phyloP scores from a whole-genome alignment of 192 early-diverging fungal genomes.

The Podila epigama region DNA sequence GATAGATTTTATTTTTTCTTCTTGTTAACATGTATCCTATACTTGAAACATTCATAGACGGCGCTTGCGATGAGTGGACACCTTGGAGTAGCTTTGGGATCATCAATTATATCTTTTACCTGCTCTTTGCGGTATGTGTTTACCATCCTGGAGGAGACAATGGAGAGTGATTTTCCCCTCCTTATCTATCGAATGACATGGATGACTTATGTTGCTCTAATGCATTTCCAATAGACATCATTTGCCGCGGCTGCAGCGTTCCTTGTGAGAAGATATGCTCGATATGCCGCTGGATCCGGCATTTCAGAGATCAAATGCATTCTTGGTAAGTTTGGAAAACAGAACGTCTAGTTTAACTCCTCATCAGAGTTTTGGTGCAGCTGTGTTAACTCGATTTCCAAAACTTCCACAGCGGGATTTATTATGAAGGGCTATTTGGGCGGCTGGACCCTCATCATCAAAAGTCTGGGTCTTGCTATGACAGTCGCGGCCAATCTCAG shows the following conservation, averaged over 20 bases:
- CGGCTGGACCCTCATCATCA: conserved; percentile 89
- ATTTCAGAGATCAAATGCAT: conserved; percentile 92
- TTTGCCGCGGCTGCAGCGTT: conserved; percentile 79
- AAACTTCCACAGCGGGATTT: conserved; percentile 78
- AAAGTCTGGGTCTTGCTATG: conserved; percentile 88
- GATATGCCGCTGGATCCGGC: conserved; percentile 95
- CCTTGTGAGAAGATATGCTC: conserved; percentile 79
- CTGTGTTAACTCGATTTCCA: background rate
- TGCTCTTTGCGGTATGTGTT: conserved; percentile 66
- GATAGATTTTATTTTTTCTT: background rate
- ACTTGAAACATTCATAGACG: conserved; percentile 51
- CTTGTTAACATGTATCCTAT: background rate
- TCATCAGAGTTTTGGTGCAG: background rate
- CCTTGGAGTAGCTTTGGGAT: conserved; percentile 67
- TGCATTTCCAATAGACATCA: conserved; percentile 51
- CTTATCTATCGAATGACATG: background rate
- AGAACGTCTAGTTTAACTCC: background rate
- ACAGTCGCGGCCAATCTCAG: conserved; percentile 89
- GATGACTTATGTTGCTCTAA: background rate
- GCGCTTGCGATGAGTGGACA: conserved; percentile 73
- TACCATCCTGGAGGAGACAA: background rate
- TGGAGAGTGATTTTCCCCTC: background rate
- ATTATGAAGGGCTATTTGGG: conserved; percentile 95
- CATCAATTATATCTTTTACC: conserved; percentile 84
- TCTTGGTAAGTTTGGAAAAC: conserved; percentile 53